A percentile compares a stretch with the other conserved stretches of the same genome.
These are phyloP conservation scores for Candolleomyces eurysporus DNA, from an alignment of 768 basidiomycete species.

Conservation along the genomic window DNA sequence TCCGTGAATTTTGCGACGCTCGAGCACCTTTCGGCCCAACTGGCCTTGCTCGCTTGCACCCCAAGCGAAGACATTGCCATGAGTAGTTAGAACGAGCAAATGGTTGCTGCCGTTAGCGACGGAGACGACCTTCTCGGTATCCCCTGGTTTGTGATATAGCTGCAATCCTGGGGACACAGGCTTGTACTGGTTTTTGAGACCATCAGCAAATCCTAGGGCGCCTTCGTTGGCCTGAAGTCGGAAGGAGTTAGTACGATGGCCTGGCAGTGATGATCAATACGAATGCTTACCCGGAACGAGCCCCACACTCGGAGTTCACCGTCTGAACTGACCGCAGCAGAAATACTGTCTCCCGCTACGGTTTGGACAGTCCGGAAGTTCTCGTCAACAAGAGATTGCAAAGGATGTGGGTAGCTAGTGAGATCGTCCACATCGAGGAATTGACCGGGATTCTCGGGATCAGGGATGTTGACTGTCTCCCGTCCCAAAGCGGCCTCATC, in stretches of 20 bases:
- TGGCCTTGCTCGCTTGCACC: conserved; percentile 91
- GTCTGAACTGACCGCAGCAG: conserved; percentile 74
- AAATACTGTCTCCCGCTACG: conserved; percentile 85
- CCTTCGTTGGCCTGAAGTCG: conserved; percentile 66
- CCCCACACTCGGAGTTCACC: conserved; percentile 89
- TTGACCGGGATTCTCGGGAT: conserved; percentile 57
- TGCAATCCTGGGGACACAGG: conserved; percentile 59
- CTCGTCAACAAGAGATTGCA: conserved; percentile 70
- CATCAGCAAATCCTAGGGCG: conserved; percentile 78
- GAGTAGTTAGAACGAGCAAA: conserved; percentile 82
- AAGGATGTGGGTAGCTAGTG: conserved; percentile 59
- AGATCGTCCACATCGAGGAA: conserved; percentile 56
- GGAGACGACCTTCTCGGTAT: conserved; percentile 67
- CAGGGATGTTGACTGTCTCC: conserved; percentile 58
- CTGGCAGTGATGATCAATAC: neutral
- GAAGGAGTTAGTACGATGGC: neutral
- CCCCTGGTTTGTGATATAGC: conserved; percentile 58
- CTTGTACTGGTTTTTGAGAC: conserved; percentile 61
- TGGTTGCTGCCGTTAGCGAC: conserved; percentile 88
- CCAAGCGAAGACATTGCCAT: conserved; percentile 86
- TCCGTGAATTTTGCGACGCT: conserved; percentile 85
- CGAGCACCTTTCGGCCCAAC: conserved; percentile 86
- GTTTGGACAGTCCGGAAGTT: conserved; percentile 82
- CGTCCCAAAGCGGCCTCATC: conserved; percentile 89
- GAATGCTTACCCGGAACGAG: conserved; percentile 75